Evolutionary conservation across 441 rosid genomes (phyloP).

Genomic region (Jatropha multifida): DNA sequence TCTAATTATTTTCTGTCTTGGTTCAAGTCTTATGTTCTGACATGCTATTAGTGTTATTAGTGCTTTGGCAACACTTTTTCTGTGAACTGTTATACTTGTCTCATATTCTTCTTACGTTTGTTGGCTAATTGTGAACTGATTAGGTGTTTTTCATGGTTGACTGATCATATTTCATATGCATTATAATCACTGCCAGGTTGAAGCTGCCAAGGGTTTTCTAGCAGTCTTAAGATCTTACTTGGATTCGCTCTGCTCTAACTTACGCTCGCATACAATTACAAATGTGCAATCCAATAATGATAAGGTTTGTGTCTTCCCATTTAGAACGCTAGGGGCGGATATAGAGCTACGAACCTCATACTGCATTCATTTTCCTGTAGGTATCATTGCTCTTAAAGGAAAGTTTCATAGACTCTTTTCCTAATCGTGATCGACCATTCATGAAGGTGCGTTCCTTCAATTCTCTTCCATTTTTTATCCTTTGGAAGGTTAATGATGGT

Average conservation of each 20-base stretch:
- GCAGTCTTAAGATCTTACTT: slow-evolving; percentile 66
- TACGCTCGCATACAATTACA: slow-evolving; percentile 89
- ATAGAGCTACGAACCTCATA: slow-evolving; percentile 17
- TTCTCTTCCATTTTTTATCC: neutral
- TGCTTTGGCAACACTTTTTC: neutral
- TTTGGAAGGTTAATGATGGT: neutral
- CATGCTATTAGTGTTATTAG: neutral
- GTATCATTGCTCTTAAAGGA: slow-evolving; percentile 93
- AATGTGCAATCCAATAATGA: slow-evolving; percentile 91
- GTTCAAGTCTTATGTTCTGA: too few relatives aligned
- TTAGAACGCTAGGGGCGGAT: neutral
- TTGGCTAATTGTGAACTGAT: neutral
- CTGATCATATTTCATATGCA: neutral
- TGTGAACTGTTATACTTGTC: neutral
- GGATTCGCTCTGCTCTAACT: slow-evolving; percentile 85
- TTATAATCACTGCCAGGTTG: slow-evolving; percentile 47
- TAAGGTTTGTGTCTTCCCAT: slow-evolving; percentile 53
- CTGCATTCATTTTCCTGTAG: slow-evolving; percentile 35
- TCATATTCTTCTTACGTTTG: neutral
- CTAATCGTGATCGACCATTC: slow-evolving; percentile 66
- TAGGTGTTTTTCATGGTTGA: neutral
- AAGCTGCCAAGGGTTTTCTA: slow-evolving; percentile 72
- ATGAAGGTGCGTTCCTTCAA: slow-evolving; percentile 55
- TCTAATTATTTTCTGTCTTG: neutral
- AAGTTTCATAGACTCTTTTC: slow-evolving; percentile 88